Evolutionary conservation across 2,329 filamentous ascomycete genomes (phyloP).

Genomic region (Didymella pinodella): DNA sequence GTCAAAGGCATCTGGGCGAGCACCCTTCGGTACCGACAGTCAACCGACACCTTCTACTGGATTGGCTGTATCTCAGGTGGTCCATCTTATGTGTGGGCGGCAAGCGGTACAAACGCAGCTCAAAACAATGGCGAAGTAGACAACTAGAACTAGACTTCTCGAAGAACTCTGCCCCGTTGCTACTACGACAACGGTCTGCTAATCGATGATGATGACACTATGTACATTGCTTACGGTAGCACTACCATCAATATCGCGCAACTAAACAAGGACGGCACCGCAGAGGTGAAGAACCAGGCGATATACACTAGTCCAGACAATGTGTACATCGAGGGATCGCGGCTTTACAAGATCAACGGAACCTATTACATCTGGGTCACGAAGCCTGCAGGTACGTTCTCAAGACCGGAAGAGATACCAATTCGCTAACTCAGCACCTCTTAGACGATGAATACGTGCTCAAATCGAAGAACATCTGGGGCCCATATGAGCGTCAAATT

Average conservation of each 20-base stretch:
- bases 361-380: slow-evolving; percentile 64
- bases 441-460: slow-evolving; percentile 56
- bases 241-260: slow-evolving; percentile 60
- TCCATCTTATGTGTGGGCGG: slow-evolving; percentile 63
- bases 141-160: slow-evolving; percentile 53
- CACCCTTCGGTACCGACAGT: slow-evolving; percentile 61
- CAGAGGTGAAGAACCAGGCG: slow-evolving; percentile 54
- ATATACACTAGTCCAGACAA: slow-evolving; percentile 55
- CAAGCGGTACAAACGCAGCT: slow-evolving; percentile 52
- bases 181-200: slow-evolving; percentile 67
- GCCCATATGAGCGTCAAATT: slow-evolving; percentile 60
- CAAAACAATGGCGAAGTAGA: slow-evolving; percentile 42
- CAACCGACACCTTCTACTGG: slow-evolving; percentile 63
- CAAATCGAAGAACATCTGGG: slow-evolving; percentile 60
- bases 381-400: slow-evolving; percentile 50
- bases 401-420: not conserved
- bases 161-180: slow-evolving; percentile 54
- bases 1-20: slow-evolving; percentile 65
- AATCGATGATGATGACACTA: slow-evolving; percentile 66
- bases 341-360: slow-evolving; percentile 66
- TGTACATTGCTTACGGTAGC: slow-evolving; percentile 66
- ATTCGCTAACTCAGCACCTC: not conserved
- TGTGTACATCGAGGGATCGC: slow-evolving; percentile 59
- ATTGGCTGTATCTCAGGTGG: slow-evolving; percentile 63
- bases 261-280: slow-evolving; percentile 59